phyloP scores from a whole-genome alignment of 768 basidiomycete genomes.

The Boletellus ananas region DNA sequence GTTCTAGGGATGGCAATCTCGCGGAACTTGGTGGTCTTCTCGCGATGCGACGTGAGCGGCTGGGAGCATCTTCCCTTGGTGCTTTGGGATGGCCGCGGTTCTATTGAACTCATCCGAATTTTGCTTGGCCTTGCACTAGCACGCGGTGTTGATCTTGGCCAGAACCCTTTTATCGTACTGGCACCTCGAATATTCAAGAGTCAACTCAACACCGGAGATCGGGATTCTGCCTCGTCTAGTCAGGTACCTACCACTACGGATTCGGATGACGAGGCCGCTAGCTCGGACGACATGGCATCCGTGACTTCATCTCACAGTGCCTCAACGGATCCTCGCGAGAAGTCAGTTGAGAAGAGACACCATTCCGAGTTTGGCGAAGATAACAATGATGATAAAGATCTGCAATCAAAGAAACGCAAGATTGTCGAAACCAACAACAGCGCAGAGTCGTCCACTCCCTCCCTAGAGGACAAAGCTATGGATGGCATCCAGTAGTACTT shows the following conservation, averaged over 20 bases:
- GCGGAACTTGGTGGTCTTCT: not conserved
- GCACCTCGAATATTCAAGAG: not conserved
- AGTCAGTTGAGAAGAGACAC: not conserved
- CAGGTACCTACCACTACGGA: not conserved
- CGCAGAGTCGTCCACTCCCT: too few relatives aligned
- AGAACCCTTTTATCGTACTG: not conserved
- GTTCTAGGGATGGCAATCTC: conserved; percentile 5
- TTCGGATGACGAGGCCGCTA: not conserved
- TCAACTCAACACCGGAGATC: not conserved
- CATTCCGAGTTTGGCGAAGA: not conserved
- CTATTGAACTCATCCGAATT: conserved; percentile 11
- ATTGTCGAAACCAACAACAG: not conserved
- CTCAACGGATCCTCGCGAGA: not conserved
- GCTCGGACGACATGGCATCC: not conserved
- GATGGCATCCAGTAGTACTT: too few relatives aligned
- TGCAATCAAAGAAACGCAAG: not conserved
- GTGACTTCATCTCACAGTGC: not conserved
- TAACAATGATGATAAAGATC: not conserved
- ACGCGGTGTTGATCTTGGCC: conserved; percentile 4
- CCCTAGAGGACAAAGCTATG: too few relatives aligned
- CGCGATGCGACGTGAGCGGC: conserved; percentile 10
- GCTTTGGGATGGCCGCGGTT: conserved; percentile 2
- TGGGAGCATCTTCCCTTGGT: conserved; percentile 8
- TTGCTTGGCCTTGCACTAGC: conserved; percentile 15
- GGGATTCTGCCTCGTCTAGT: too few relatives aligned